Conservation (phyloP, 2,329 filamentous ascomycete genomes). For the Sarocladiaceae sp. region DNA sequence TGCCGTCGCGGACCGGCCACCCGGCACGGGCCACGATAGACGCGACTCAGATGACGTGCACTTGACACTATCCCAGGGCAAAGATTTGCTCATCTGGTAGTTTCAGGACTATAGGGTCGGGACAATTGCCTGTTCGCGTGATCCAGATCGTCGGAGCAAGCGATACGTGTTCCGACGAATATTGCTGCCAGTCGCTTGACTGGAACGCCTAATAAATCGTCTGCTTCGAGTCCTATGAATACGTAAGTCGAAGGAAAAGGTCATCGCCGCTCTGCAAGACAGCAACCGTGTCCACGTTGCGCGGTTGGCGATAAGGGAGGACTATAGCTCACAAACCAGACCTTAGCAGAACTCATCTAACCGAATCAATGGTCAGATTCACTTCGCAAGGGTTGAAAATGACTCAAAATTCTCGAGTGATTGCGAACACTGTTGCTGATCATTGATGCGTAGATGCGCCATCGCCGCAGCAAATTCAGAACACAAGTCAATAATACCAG, state of each 20-base stretch:
- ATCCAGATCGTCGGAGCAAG: neutral
- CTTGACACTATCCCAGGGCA: neutral
- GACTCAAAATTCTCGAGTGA: neutral
- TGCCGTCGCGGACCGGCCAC: neutral
- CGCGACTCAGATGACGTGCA: constrained; percentile 4
- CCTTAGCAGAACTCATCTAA: neutral
- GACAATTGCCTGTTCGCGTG: constrained; percentile 1
- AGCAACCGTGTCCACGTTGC: neutral
- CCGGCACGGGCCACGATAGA: neutral
- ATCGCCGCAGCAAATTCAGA: too few species aligned
- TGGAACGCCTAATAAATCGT: too few species aligned
- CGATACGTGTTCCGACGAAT: too few species aligned
- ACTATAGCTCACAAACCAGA: neutral
- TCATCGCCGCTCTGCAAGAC: neutral
- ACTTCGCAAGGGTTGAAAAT: neutral
- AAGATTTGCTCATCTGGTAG: neutral
- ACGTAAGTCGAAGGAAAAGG: too few species aligned
- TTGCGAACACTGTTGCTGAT: neutral
- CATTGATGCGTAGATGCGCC: neutral
- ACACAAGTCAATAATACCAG: too few species aligned
- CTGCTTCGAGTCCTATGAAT: too few species aligned
- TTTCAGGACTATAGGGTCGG: neutral
- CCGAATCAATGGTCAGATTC: neutral
- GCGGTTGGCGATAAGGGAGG: neutral
- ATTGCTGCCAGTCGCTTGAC: too few species aligned